A percentile compares a stretch with the other conserved stretches of the same genome.
phyloP scores from a whole-genome alignment of 1,284 basidiomycete genomes.

The Inonotus obliquus region DNA sequence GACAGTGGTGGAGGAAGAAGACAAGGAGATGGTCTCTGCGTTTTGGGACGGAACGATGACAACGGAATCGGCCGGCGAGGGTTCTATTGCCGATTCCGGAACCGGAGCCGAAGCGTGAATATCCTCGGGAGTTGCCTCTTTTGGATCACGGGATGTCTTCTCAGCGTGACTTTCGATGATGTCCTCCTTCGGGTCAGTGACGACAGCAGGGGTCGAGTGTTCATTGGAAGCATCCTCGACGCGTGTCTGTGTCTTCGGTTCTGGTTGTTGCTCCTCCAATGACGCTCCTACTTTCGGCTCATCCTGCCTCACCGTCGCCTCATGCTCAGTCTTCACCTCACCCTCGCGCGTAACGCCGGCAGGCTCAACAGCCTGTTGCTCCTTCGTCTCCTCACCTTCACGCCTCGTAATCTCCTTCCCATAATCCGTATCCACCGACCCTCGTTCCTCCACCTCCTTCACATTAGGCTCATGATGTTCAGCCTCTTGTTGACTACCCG shows the following conservation, averaged over 20 bases:
- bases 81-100: not conserved
- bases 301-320: slow-evolving; percentile 5
- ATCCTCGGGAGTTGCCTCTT: not conserved
- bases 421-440: slow-evolving; percentile 1
- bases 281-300: not conserved
- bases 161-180: not conserved
- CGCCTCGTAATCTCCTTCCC: slow-evolving; percentile 1
- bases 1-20: slow-evolving; percentile 18
- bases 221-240: not conserved
- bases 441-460: not conserved
- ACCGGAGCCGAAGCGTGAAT: not conserved
- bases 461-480: not conserved
- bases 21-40: slow-evolving; percentile 5
- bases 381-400: not conserved
- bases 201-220: not conserved
- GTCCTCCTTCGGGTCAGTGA: not conserved
- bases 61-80: slow-evolving; percentile 9
- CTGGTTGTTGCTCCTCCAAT: not conserved
- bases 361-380: not conserved
- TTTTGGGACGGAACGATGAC: slow-evolving; percentile 13
- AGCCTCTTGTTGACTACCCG: not conserved
- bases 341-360: not conserved
- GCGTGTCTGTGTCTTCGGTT: not conserved
- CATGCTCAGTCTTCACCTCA: not conserved
- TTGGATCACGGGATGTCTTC: not conserved